A percentile compares a stretch with the other conserved stretches of the same genome.
phyloP scores from a whole-genome alignment of 805 yeast species.

The Candida maltosa region DNA sequence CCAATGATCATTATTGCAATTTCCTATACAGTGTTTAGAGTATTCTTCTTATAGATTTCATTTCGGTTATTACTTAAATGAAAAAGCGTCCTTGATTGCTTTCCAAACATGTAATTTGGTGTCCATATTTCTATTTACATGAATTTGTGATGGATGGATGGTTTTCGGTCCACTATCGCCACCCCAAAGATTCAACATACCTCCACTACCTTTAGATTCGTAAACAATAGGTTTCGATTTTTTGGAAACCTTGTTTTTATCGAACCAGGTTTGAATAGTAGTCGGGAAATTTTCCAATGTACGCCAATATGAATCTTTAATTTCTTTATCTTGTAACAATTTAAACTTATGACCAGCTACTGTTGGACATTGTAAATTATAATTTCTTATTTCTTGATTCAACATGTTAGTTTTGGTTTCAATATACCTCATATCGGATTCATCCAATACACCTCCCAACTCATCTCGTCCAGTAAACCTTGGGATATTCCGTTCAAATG shows the following conservation, averaged over 20 bases:
- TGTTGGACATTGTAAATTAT: conserved; percentile 39
- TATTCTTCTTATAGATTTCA: conserved; percentile 1
- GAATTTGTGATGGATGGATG: conserved; percentile 10
- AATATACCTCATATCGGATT: conserved; percentile 14
- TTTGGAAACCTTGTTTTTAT: conserved; percentile 8
- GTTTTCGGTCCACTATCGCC: conserved; percentile 6
- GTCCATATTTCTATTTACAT: conserved; percentile 7
- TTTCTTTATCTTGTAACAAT: conserved; percentile 23
- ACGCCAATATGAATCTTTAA: conserved; percentile 14
- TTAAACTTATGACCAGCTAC: conserved; percentile 36
- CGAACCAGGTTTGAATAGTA: conserved; percentile 15
- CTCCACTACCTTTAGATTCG: conserved; percentile 4
- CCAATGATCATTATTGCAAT: not conserved
- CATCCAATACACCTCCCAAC: conserved; percentile 1
- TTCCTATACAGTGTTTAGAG: too few relatives aligned
- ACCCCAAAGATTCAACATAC: conserved; percentile 10
- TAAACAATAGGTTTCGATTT: not conserved
- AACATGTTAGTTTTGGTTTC: conserved; percentile 18
- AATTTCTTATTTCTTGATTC: conserved; percentile 26
- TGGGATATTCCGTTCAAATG: conserved; percentile 4
- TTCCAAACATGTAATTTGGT: conserved; percentile 24
- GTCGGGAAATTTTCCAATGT: conserved; percentile 12
- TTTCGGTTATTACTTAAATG: too few relatives aligned
- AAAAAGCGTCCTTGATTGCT: conserved; percentile 26
- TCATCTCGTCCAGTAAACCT: conserved; percentile 1